phyloP scores from a whole-genome alignment of 768 basidiomycete species.

The Rhizopogon rudus region DNA sequence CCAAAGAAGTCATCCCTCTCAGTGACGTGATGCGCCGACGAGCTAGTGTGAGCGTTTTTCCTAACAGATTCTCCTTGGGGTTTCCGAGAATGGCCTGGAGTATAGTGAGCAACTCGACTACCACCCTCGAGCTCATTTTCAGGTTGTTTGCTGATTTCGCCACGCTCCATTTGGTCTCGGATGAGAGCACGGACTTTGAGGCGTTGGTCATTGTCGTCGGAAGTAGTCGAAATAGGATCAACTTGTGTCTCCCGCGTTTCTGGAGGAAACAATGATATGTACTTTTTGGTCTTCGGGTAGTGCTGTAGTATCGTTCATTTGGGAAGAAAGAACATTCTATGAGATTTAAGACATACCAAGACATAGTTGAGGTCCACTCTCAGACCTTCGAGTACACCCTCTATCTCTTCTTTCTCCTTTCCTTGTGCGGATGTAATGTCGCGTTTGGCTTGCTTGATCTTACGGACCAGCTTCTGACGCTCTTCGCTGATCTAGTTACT shows the following conservation, averaged over 20 bases:
- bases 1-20: conserved; percentile 24
- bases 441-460: conserved; percentile 66
- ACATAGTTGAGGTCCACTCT: conserved; percentile 93
- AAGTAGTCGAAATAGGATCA: neutral
- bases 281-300: conserved; percentile 82
- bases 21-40: conserved; percentile 11
- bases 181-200: conserved; percentile 59
- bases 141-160: conserved; percentile 55
- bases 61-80: neutral
- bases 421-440: conserved; percentile 34
- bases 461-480: conserved; percentile 79
- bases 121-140: conserved; percentile 36
- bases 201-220: conserved; percentile 41
- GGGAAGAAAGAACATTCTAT: neutral
- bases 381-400: conserved; percentile 49
- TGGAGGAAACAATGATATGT: conserved; percentile 85
- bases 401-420: conserved; percentile 35
- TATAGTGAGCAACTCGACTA: neutral
- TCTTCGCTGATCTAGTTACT: conserved; percentile 40
- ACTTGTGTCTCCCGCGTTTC: conserved; percentile 33
- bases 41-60: conserved; percentile 1
- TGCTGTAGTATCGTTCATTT: conserved; percentile 40
- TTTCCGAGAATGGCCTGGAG: neutral
- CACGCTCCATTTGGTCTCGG: conserved; percentile 51
- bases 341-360: conserved; percentile 39